These are phyloP conservation scores for Cryoendolithus antarcticus DNA, from an alignment of 2,329 filamentous ascomycete genomes.

Conservation along the genomic window DNA sequence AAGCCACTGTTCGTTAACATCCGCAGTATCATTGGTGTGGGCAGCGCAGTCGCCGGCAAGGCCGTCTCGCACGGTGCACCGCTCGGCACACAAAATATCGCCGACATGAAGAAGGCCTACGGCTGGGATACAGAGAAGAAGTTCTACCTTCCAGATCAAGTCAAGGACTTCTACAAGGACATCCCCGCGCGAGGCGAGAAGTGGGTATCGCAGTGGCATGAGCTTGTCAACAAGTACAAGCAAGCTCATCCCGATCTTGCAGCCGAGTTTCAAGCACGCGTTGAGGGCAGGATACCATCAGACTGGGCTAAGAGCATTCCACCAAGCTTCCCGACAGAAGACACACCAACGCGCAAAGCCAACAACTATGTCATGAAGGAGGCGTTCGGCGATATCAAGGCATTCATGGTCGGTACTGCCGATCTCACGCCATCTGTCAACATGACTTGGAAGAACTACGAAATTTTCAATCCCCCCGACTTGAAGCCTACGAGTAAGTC, in stretches of 20 bases:
- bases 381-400: constrained; percentile 19
- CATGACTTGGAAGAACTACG: constrained; percentile 32
- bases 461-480: constrained; percentile 36
- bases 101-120: constrained; percentile 39
- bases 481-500: constrained; percentile 7
- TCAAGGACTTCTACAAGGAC: constrained; percentile 42
- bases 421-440: constrained; percentile 27
- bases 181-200: constrained; percentile 34
- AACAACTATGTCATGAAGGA: constrained; percentile 32
- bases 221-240: constrained; percentile 25
- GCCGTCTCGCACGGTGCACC: constrained; percentile 47
- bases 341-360: constrained; percentile 40
- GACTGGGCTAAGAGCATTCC: constrained; percentile 42
- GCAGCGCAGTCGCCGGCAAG: constrained; percentile 36
- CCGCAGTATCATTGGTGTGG: constrained; percentile 43
- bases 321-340: constrained; percentile 33
- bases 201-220: constrained; percentile 38
- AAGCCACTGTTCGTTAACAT: constrained; percentile 49
- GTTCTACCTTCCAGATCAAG: constrained; percentile 29
- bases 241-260: constrained; percentile 37
- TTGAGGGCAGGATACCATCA: constrained; percentile 35
- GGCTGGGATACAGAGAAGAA: constrained; percentile 36
- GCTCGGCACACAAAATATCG: constrained; percentile 42
- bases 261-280: constrained; percentile 36
- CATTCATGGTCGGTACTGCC: constrained; percentile 26